Evolutionary conservation across 2,329 filamentous ascomycete genomes (phyloP), one percentile per base, ranked within the genome.

Genomic region (Phyllosticta capitalensis): DNA sequence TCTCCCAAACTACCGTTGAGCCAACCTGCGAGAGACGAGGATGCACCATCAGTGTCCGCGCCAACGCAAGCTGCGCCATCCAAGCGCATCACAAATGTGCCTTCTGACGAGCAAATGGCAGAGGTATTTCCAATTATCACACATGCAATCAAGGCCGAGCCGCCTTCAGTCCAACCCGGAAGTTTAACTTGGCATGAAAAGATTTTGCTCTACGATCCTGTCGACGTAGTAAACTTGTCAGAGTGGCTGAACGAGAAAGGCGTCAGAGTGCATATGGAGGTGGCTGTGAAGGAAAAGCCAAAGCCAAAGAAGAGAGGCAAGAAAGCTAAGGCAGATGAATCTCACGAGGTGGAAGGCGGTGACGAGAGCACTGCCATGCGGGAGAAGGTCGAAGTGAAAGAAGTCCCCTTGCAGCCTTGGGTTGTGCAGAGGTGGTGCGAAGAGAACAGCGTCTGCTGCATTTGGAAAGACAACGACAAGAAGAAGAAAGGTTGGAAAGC

Each of bases 191-290:
- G 92, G 89, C 81, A 95, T 66, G 90, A 97, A 73, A 95, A 91
- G 74, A 96, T 99, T 53, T 78, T 97, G 5, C 83, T 97, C 70
- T 97, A 95, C 69, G 92, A 97, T 67, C 90, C 92, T 0, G 87
- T 99, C 51, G 80, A 94, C 1, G 74, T 96, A 0, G 92, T 97
- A 72, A 91, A 96, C 64, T 76, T 99, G 14, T 82, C 92, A 0
- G 74, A 77, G 0, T 97, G 91, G 88, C 74, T 97, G 17, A 96
- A 96, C 50, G 64, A 54, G 2, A 63, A 70, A 55, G 69, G 64
- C 6, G 17, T 66, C 17, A 26, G 58, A 65, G 73, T 92, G 52
- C 79, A 79, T 12, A 76, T 78, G 3, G 80, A 84, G 0, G 84
- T 84, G 0, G 58, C 63, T 26, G 62, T 64, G 52, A 30, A 65